Evolutionary conservation across 371 early-diverging fungal genomes (phyloP).

Genomic region (Entomophthora muscae): DNA sequence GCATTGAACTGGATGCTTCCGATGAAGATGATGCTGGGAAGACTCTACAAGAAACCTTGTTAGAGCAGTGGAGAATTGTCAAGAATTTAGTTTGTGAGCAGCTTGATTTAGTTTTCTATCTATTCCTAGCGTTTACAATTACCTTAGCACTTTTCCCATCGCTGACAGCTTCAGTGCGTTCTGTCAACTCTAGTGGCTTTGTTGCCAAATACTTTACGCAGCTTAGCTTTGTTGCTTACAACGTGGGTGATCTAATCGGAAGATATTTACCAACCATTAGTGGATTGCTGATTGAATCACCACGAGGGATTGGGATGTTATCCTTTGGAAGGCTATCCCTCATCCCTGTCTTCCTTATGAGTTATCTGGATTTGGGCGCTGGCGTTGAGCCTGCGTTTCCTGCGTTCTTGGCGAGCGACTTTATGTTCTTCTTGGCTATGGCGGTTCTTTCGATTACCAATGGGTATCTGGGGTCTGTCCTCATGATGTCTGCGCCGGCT

Average conservation of each 20-base stretch:
- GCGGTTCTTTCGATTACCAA: constrained; percentile 42
- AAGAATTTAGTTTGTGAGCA: neutral
- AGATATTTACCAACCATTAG: constrained; percentile 22
- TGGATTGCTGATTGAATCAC: constrained; percentile 11
- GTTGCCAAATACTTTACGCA: constrained; percentile 40
- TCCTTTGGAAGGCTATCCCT: constrained; percentile 33
- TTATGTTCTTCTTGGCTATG: constrained; percentile 33
- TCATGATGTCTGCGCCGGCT: constrained; percentile 61
- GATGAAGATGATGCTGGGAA: neutral
- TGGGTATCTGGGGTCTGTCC: constrained; percentile 46
- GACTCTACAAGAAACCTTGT: neutral
- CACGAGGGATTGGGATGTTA: constrained; percentile 19
- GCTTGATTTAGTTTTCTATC: neutral
- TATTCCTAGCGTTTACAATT: constrained; percentile 30
- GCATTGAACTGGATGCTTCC: neutral
- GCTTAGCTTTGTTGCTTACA: constrained; percentile 52
- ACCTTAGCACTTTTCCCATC: constrained; percentile 64
- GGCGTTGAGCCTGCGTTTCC: constrained; percentile 20
- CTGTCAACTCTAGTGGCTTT: constrained; percentile 24
- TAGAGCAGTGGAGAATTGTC: neutral
- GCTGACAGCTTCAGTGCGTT: constrained; percentile 46
- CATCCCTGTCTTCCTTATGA: constrained; percentile 47
- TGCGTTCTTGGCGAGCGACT: constrained; percentile 34
- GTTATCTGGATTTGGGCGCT: constrained; percentile 33
- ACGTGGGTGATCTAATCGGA: constrained; percentile 63